phyloP scores from a whole-genome alignment of 129 eudicot species.

The Dittrichia graveolens region DNA sequence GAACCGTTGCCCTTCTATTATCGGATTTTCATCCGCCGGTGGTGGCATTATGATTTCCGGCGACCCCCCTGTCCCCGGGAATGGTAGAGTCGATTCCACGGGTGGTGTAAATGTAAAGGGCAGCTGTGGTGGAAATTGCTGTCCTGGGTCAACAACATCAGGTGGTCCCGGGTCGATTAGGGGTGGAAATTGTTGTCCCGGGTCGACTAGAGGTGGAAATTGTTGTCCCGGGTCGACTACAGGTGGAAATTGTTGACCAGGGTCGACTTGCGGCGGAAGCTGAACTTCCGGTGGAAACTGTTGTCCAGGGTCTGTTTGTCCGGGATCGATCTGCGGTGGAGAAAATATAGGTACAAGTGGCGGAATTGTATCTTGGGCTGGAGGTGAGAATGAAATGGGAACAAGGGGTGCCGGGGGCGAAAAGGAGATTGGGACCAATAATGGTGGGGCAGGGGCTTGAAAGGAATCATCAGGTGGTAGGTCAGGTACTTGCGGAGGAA shows the following conservation, averaged over 20 bases:
- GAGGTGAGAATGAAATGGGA: constrained; percentile 41
- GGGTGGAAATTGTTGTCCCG: constrained; percentile 34
- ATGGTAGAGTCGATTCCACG: constrained; percentile 15
- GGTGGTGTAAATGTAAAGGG: constrained; percentile 30
- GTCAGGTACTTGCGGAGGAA: constrained; percentile 44
- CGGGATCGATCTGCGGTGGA: constrained; percentile 32
- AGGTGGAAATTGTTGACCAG: constrained; percentile 23
- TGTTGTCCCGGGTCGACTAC: constrained; percentile 16
- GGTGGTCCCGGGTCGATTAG: constrained; percentile 11
- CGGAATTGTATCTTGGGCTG: constrained; percentile 20
- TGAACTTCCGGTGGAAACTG: constrained; percentile 28
- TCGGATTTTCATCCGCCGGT: constrained; percentile 23
- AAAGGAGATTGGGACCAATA: constrained; percentile 37
- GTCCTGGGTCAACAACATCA: neutral
- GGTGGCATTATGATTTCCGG: constrained; percentile 35
- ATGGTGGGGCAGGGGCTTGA: constrained; percentile 42
- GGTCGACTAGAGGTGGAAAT: constrained; percentile 16
- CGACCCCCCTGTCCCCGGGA: constrained; percentile 29
- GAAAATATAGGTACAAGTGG: constrained; percentile 42
- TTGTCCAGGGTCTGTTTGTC: constrained; percentile 21
- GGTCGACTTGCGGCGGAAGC: constrained; percentile 20
- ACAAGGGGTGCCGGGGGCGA: constrained; percentile 34
- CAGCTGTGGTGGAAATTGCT: constrained; percentile 29
- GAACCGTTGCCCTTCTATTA: constrained; percentile 13
- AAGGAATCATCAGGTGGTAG: constrained; percentile 37